Base-by-base conservation (phyloP, 768 basidiomycete species). In the Lentinula guzmanii region DNA sequence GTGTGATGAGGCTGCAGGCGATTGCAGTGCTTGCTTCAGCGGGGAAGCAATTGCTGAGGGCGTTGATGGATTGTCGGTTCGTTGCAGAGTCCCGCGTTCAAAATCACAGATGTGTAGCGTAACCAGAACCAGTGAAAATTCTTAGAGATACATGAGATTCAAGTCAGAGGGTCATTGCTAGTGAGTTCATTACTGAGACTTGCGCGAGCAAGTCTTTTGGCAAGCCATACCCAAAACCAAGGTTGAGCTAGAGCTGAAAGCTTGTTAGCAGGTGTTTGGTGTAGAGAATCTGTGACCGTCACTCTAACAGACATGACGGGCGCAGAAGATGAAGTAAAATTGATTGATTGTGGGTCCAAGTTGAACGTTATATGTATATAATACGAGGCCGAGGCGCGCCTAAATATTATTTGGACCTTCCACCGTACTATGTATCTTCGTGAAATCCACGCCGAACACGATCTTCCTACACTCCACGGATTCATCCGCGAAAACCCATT, bases 401-500 rank as follows among this genome's bases (percentile, higher is more conserved):
- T 28, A 28, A 28, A 28, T 28, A 28, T 28, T 21, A 21, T 21
- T 21, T 28, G 3, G 28, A 28, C 28, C 3, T 28, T 28, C 24
- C 28, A 3, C 28, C 28, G 28, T 28, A 28, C 28, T 28, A 77
- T 78, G 76, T 75, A 78, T 64, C 69, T 78, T 33, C 74, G 74
- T 3, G 64, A 70, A 1, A 71, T 72, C 4, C 75, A 78, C 68
- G 71, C 73, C 24, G 76, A 76, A 55, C 68, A 67, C 57, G 66
- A 73, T 65, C 46, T 71, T n/a, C 64, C 70, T 2, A 68, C 67
- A 2, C 69, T 77, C 0, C 71, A 69, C 39, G 58, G 39, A 1
- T 74, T 77, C 63, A 70, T 77, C 54, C 70, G 70, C 16, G 52
- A 65, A 8, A 69, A 74, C 61, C 76, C 74, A 3, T 69, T 77